phyloP scores from a whole-genome alignment of 768 basidiomycete genomes.

The Lactarius sanguifluus region DNA sequence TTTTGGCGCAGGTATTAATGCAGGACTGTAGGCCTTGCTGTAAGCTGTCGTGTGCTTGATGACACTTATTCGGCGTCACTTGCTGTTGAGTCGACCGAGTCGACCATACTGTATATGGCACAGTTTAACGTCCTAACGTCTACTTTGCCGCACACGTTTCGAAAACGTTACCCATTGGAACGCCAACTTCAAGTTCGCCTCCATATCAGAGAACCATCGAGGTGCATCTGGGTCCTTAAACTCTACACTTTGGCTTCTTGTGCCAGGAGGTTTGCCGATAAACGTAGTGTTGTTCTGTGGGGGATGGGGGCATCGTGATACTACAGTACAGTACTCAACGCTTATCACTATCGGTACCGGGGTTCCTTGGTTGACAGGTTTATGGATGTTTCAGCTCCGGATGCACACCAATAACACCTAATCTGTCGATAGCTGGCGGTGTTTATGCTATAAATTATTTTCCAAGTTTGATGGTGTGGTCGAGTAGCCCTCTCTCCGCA shows the following conservation, averaged over 20 bases:
- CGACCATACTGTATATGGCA: not conserved
- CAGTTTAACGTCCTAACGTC: not conserved
- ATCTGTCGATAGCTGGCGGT: not conserved
- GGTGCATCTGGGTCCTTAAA: not conserved
- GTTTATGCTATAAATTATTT: not conserved
- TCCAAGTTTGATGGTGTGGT: not conserved
- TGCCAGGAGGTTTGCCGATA: not conserved
- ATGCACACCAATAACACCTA: not conserved
- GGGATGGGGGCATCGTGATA: not conserved
- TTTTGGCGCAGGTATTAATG: not conserved
- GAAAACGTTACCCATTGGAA: not conserved
- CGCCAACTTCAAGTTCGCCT: not conserved
- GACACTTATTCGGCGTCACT: not conserved
- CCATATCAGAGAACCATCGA: too few relatives aligned
- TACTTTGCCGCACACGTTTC: not conserved
- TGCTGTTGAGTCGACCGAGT: not conserved
- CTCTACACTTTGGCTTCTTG: not conserved
- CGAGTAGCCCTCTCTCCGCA: not conserved
- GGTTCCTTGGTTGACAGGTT: not conserved
- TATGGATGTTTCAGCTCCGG: not conserved
- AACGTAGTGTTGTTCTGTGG: not conserved
- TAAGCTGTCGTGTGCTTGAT: not conserved
- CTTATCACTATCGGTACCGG: not conserved
- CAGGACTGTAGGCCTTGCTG: too few relatives aligned
- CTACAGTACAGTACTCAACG: not conserved